Conservation (phyloP, 176 grass and related monocot species). For the Secale cereale region DNA sequence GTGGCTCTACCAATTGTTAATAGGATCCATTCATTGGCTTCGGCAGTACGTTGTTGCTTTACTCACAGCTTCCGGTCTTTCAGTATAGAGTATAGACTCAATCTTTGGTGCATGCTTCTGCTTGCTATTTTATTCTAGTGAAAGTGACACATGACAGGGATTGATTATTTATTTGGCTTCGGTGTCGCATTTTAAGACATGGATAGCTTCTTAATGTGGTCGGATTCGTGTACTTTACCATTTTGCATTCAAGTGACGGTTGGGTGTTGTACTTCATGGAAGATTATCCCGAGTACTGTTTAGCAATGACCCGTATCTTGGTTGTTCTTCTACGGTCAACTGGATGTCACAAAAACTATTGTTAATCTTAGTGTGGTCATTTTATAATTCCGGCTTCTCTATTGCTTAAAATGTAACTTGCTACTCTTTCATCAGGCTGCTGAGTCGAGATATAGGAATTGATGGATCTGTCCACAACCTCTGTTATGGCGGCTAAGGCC, state of each 20-base stretch:
- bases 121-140: not conserved
- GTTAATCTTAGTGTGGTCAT: not conserved
- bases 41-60: not conserved
- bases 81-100: not conserved
- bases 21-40: not conserved
- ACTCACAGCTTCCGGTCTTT: not conserved
- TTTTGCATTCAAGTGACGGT: conserved; percentile 30
- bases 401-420: conserved; percentile 19
- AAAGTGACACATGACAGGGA: not conserved
- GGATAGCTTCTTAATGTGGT: not conserved
- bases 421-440: conserved; percentile 25
- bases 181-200: conserved; percentile 4
- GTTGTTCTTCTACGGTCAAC: conserved; percentile 13
- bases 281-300: conserved; percentile 9
- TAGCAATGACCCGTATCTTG: conserved; percentile 20
- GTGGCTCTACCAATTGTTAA: not conserved
- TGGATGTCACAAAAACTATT: not conserved
- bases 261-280: conserved; percentile 25
- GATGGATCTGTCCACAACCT: conserved; percentile 52
- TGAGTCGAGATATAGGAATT: conserved; percentile 4
- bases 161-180: conserved; percentile 9
- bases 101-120: not conserved
- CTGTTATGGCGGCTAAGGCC: conserved; percentile 51
- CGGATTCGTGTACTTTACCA: not conserved
- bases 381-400: conserved; percentile 10